Evolutionary conservation across 2,329 filamentous ascomycete species (phyloP), one percentile per base, ranked within the genome.

Genomic region (Aspergillus sp.): DNA sequence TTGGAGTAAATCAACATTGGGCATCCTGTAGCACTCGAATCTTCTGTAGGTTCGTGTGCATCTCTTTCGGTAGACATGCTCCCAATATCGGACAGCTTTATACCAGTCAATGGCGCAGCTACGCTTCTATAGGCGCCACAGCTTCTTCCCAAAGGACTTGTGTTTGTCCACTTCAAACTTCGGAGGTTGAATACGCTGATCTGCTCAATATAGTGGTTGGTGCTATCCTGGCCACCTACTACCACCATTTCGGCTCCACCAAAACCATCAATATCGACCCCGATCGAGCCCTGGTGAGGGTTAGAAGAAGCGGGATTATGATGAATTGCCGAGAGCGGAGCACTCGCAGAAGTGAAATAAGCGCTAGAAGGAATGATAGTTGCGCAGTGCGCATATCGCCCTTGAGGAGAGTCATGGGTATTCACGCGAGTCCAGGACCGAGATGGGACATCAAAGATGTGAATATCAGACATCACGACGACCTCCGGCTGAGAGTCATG

Each of bases 131-230:
- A 99, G 1, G 95, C 95, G 61, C 95, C 95, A 71, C 95, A 99
- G 68, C 91, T 96, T 74, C 93, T 91, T 50, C 92, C 93, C 45
- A 98, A 81, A 1, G 88, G 82, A 62, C 91, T 90, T 2, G 92
- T 97, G 17, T 90, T 91, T 1, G 91, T 96, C 95, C 95, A 99
- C 76, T 95, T 96, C 58, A 98, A 78, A 71, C 91, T 97, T 48
- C 95, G 86, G 24, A 99, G 80, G 68, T 99, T 99, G 80, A 99
- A 99, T 3, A 99, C 91, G 71, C 92, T 98, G 62, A 99, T 96
- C 75, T 99, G 92, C 74, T 99, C 93, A 64, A 99, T 99, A 71
- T 99, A 99, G 73, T 96, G 93, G 73, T 99, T 99, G n/a, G 89
- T 89, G 53, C 90, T 95, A 70, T 99, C 95, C 74, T 99, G 95